phyloP scores from a whole-genome alignment of 2,329 filamentous ascomycete genomes.

The Huntiella moniliformis region DNA sequence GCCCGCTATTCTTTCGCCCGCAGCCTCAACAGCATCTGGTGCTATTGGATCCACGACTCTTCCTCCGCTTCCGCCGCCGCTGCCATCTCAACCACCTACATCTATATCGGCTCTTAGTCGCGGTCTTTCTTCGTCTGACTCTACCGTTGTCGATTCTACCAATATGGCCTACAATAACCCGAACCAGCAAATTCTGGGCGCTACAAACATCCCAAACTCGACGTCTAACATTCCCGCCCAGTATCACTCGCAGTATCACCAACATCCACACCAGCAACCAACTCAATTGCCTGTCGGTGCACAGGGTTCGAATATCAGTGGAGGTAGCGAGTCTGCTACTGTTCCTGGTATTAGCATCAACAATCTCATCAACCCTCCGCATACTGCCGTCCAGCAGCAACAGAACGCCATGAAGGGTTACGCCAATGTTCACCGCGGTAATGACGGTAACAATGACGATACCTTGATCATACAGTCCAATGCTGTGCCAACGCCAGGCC shows the following conservation, averaged over 20 bases:
- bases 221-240: constrained; percentile 2
- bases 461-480: constrained; percentile 15
- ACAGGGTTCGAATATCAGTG: background rate
- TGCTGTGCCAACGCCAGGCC: constrained; percentile 12
- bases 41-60: background rate
- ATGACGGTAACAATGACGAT: constrained; percentile 18
- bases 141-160: background rate
- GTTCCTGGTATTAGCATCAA: constrained; percentile 18
- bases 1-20: background rate
- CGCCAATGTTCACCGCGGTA: constrained; percentile 29
- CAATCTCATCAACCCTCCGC: constrained; percentile 12
- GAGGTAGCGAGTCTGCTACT: background rate
- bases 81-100: background rate
- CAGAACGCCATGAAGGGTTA: constrained; percentile 12
- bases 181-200: constrained; percentile 1
- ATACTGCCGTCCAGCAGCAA: constrained; percentile 11
- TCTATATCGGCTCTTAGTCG: background rate
- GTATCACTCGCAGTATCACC: background rate
- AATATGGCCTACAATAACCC: constrained; percentile 3
- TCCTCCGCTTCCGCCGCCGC: background rate
- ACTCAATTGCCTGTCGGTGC: background rate
- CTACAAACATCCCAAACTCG: background rate
- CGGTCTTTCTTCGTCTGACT: too few relatives aligned
- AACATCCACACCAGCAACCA: background rate
- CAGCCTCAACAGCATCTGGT: background rate